Base-by-base conservation (phyloP, 768 basidiomycete species). In the Fibroporia radiculosa region DNA sequence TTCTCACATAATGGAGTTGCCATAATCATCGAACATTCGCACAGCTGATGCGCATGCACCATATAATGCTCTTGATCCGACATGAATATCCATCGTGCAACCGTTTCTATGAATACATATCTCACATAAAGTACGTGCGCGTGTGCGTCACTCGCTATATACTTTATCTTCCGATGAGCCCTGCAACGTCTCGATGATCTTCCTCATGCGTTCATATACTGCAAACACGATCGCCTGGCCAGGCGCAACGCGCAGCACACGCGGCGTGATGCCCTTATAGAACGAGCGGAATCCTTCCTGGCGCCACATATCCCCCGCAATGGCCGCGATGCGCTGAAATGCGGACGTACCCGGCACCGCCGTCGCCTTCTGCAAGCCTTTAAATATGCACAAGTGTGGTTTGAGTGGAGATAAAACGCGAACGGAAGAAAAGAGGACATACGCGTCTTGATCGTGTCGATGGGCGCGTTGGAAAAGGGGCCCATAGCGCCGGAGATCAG, bases 241-340 rank as follows among this genome's bases (percentile, higher is more conserved):
- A 6, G 96, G 96, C 2, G 96, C 96, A 35, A 99, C 96, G 43
- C 96, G 80, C 56, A 96, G 70, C 27, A 99, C 93, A 18, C 96
- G 77, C 27, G 96, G 96, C 0, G 93, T 97, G 61, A 99, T 97
- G 16, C 96, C 96, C 70, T 96, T 98, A 71, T 98, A 98, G 67
- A 99, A 98, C 42, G 93, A 91, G 34, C 66, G 66, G 13, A 84
- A 69, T 5, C 96, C 96, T 65, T 99, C 96, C 53, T 77, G 73
- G 49, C 71, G 77, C 84, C 92, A 97, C 92, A 98, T 96, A 37
- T 91, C 91, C n/a, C 67, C 66, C 24, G 90, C 83, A 47, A 99
- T 93, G 24, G 74, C 71, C 8, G 73, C 61, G 57, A 99, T 82
- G 6, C 93, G 80, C 54, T 85, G 72, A 50, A 91, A 70, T 1